phyloP scores from a whole-genome alignment of 23 red algal genomes.

The Gracilaria domingensis region DNA sequence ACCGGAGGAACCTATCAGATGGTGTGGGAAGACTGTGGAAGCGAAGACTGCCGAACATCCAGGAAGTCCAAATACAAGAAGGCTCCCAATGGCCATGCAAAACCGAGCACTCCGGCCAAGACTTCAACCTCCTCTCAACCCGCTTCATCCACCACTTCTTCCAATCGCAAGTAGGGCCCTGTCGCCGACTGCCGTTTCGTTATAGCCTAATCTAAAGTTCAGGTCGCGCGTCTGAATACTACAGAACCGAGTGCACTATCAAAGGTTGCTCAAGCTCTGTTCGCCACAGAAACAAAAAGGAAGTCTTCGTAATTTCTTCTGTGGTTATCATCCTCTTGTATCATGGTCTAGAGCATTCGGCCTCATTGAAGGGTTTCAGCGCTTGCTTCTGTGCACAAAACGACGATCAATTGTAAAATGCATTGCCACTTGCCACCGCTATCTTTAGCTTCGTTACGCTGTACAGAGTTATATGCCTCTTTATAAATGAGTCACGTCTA shows the following conservation, averaged over 20 bases:
- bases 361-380: too few relatives aligned
- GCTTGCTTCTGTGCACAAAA: neutral
- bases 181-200: neutral
- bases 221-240: too few relatives aligned
- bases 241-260: too few relatives aligned
- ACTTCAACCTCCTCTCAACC: neutral
- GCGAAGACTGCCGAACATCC: constrained; percentile 16
- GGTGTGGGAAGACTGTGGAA: constrained; percentile 34
- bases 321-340: neutral
- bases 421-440: neutral
- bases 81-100: constrained; percentile 12
- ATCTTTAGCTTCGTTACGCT: neutral
- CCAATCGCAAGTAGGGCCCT: neutral
- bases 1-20: neutral
- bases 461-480: neutral
- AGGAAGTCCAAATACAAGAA: constrained; percentile 33
- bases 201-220: neutral
- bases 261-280: too few relatives aligned
- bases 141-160: neutral
- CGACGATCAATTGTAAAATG: neutral
- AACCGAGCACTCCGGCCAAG: neutral
- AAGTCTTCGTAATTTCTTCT: neutral
- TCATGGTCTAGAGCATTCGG: too few relatives aligned
- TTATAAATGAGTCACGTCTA: neutral
- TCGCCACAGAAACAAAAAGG: neutral